Conservation (phyloP, 306 rosid genomes). For the Vicia sativa region DNA sequence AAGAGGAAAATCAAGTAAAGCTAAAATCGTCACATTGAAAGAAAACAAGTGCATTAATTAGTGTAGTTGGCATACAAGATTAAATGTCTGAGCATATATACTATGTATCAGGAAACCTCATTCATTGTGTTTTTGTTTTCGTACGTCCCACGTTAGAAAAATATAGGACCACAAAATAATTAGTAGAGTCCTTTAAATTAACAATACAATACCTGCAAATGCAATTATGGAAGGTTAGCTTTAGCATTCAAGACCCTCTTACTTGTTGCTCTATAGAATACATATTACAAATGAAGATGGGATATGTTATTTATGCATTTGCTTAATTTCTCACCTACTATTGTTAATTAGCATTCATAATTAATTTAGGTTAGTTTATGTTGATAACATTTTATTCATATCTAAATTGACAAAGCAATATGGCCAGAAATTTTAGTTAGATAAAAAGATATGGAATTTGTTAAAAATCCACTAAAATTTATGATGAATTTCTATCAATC, state of each 20-base stretch:
- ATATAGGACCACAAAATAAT: conserved; percentile 45
- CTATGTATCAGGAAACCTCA: conserved; percentile 15
- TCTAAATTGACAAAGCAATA: no score
- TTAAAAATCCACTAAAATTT: no score
- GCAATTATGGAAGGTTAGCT: conserved; percentile 8
- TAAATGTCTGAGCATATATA: not conserved
- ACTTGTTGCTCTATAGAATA: not conserved
- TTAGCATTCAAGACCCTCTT: conserved; percentile 35
- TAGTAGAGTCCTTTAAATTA: not conserved
- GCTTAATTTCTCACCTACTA: conserved; percentile 26
- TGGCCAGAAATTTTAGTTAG: no score
- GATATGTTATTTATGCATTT: not conserved
- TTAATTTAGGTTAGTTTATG: no score
- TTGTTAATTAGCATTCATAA: conserved; percentile 23
- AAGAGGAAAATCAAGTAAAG: not conserved
- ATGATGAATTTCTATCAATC: no score
- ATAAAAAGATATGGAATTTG: no score
- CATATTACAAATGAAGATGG: conserved; percentile 3
- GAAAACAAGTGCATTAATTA: not conserved
- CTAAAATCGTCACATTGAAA: not conserved
- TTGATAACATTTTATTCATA: no score
- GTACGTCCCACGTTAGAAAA: conserved; percentile 33
- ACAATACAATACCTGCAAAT: conserved; percentile 39
- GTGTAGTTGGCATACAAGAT: not conserved
- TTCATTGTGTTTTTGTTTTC: conserved; percentile 24